Evolutionary conservation across 106 monocot species (phyloP).

Genomic region (Dioscorea alata): DNA sequence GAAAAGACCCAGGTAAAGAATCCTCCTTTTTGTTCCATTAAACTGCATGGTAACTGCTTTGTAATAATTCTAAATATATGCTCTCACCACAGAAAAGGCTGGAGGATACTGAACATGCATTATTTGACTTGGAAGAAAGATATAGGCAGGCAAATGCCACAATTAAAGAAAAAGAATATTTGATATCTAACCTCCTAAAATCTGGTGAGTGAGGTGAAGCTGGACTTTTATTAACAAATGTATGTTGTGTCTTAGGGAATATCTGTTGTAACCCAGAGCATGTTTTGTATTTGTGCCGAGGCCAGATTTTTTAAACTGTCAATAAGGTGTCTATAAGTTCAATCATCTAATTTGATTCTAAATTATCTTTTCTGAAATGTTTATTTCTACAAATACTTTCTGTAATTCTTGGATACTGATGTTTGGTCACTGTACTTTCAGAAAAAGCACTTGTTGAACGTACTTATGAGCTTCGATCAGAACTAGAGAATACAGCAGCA

Average conservation of each 20-base stretch:
- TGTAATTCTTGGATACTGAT: not conserved
- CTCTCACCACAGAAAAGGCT: constrained; percentile 54
- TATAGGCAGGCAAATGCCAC: constrained; percentile 70
- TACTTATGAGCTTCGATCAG: constrained; percentile 75
- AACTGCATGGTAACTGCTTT: not conserved
- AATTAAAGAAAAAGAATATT: constrained; percentile 89
- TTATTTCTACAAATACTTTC: no score
- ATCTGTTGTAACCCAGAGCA: no score
- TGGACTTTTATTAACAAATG: not conserved
- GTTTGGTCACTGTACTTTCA: constrained; percentile 8
- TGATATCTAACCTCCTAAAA: constrained; percentile 81
- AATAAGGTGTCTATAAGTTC: no score
- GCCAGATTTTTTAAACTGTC: no score
- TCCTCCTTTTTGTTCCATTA: not conserved
- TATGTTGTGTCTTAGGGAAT: not conserved
- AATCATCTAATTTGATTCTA: no score
- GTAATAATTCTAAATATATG: not conserved
- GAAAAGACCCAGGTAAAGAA: constrained; percentile 66
- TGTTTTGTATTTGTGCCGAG: no score
- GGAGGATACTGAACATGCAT: constrained; percentile 54
- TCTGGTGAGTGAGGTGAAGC: constrained; percentile 43
- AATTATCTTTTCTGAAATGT: no score
- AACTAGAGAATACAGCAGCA: constrained; percentile 78
- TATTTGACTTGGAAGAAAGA: constrained; percentile 86
- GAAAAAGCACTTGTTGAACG: constrained; percentile 82